Evolutionary conservation across 306 rosid genomes (phyloP).

Genomic region (Vigna angularis): DNA sequence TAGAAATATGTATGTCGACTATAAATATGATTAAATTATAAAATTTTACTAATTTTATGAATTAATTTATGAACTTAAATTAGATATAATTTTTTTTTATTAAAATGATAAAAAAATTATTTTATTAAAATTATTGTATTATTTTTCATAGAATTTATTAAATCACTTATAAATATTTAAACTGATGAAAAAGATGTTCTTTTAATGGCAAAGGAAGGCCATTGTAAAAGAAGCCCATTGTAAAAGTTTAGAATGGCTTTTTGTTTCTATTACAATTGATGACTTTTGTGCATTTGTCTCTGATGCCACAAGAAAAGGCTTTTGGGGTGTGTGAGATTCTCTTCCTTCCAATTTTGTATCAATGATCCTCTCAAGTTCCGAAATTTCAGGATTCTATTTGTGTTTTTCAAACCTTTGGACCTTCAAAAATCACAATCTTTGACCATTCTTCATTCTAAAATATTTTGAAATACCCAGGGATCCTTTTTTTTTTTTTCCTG

Average conservation of each 20-base stretch:
- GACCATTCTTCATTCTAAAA: neutral
- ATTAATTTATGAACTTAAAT: no score
- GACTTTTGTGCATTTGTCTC: neutral
- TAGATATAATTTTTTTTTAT: no score
- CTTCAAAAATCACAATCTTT: slow-evolving; percentile 18
- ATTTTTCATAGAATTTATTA: no score
- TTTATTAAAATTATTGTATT: no score
- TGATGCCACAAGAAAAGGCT: neutral
- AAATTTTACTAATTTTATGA: no score
- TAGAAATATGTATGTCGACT: no score
- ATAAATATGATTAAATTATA: no score
- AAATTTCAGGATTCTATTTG: slow-evolving; percentile 9
- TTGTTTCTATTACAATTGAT: neutral
- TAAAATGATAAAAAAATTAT: no score
- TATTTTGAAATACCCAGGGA: no score
- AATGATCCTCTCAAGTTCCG: neutral
- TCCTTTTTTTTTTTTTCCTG: no score
- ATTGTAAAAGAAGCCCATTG: neutral
- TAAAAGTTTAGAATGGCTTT: neutral
- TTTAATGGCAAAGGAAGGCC: neutral
- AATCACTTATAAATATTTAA: neutral
- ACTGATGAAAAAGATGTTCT: neutral
- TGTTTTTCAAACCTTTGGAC: neutral
- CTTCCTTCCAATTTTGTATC: neutral
- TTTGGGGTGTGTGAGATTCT: neutral